Conservation (phyloP, 352 stramenopile genomes). For the Pythium folliculosum region DNA sequence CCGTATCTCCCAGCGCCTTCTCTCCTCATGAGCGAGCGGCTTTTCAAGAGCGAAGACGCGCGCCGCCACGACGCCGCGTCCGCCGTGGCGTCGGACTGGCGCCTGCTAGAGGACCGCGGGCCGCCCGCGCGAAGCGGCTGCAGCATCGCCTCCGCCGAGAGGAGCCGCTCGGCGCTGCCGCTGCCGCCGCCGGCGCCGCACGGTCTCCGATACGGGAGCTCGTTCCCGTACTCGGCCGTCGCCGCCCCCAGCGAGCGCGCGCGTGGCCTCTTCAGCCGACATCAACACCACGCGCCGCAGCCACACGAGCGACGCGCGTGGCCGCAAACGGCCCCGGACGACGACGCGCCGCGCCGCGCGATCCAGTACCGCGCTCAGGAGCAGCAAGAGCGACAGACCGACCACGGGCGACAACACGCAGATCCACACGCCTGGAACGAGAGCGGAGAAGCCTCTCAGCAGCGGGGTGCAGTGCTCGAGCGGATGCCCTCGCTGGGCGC, state of each 20-base stretch:
- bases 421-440: background rate
- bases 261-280: background rate
- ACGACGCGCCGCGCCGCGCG: too few relatives aligned
- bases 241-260: background rate
- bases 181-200: background rate
- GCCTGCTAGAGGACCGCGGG: background rate
- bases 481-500: background rate
- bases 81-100: background rate
- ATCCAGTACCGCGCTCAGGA: background rate
- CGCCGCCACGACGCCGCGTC: background rate
- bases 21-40: background rate
- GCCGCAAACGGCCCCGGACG: too few relatives aligned
- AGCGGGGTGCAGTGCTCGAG: background rate
- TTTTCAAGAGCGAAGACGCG: background rate
- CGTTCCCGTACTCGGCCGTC: conserved; percentile 5
- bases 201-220: background rate
- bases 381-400: background rate
- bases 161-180: background rate
- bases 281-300: too few relatives aligned
- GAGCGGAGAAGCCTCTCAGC: too few relatives aligned
- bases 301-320: background rate
- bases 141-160: background rate
- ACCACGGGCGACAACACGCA: background rate
- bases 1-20: background rate
- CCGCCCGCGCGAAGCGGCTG: too few relatives aligned